Percentiles rank a stretch among this genome's conserved stretches.
Conservation (phyloP, 2,329 filamentous ascomycete genomes). For the Trichoderma sp. region DNA sequence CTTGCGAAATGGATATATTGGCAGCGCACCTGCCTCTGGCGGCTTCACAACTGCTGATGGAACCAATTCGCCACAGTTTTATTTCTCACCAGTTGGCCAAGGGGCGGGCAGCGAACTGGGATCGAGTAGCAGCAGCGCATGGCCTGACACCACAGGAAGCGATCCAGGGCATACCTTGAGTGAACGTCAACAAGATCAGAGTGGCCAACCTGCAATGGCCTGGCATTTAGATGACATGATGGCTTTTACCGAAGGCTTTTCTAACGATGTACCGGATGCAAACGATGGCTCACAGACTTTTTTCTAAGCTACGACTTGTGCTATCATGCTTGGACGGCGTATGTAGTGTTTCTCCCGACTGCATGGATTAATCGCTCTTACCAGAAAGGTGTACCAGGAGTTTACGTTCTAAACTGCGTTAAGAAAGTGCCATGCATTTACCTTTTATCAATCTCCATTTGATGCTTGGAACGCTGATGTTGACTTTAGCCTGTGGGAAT, state of each 20-base stretch:
- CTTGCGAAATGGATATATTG: background rate
- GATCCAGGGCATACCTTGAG: constrained; percentile 42
- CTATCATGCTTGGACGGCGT: background rate
- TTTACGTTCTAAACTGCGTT: background rate
- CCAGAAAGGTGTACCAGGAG: background rate
- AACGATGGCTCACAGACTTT: constrained; percentile 34
- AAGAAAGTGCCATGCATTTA: background rate
- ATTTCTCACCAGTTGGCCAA: constrained; percentile 34
- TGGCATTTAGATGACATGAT: constrained; percentile 41
- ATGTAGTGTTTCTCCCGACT: background rate
- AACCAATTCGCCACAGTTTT: constrained; percentile 37
- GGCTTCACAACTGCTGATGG: constrained; percentile 36
- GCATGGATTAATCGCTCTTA: background rate
- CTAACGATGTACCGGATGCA: constrained; percentile 31
- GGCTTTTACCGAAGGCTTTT: constrained; percentile 33
- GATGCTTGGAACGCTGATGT: background rate
- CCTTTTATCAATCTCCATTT: background rate
- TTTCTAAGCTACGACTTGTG: background rate
- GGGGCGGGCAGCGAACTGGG: constrained; percentile 31
- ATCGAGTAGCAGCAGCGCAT: constrained; percentile 37
- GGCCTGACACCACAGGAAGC: constrained; percentile 39
- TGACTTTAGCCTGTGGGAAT: background rate
- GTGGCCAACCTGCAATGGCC: constrained; percentile 33
- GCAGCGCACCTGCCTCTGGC: background rate
- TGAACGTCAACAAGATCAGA: constrained; percentile 41